Percentiles rank a stretch among this genome's conserved stretches.
Conservation (phyloP, 176 grass and related monocot genomes). For the Cenchrus americanus region DNA sequence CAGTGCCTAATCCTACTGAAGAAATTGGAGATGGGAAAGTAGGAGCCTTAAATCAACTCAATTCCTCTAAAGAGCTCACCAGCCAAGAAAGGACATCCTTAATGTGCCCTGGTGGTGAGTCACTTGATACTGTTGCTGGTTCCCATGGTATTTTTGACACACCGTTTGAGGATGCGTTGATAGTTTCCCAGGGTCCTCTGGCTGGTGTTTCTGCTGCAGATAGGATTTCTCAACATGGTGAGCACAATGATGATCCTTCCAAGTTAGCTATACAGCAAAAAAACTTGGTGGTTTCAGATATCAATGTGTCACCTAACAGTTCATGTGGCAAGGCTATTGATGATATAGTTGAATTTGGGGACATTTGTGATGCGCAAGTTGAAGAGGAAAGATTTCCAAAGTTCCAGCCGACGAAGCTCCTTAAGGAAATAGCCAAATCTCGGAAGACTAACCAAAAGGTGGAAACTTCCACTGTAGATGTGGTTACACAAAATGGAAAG, state of each 20-base stretch:
- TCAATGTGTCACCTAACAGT: conserved; percentile 7
- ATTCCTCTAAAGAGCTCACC: conserved; percentile 19
- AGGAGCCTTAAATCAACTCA: conserved; percentile 17
- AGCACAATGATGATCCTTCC: background rate
- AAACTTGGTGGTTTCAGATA: conserved; percentile 40
- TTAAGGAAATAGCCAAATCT: conserved; percentile 25
- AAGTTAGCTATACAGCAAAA: conserved; percentile 31
- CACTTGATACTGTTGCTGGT: background rate
- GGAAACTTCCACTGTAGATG: background rate
- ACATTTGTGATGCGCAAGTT: conserved; percentile 15
- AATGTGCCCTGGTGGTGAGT: background rate
- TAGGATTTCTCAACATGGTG: conserved; percentile 31
- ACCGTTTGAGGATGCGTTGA: background rate
- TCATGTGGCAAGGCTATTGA: conserved; percentile 34
- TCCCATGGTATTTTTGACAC: conserved; percentile 6
- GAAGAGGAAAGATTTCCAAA: conserved; percentile 44
- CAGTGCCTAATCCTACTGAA: background rate
- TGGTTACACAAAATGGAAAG: conserved; percentile 5
- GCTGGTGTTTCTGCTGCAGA: background rate
- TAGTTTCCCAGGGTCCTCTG: conserved; percentile 17
- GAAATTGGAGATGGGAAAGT: conserved; percentile 8
- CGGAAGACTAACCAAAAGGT: conserved; percentile 36
- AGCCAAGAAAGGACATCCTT: conserved; percentile 24
- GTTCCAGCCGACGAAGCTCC: conserved; percentile 34
- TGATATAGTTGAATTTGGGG: conserved; percentile 45